Percentiles rank a stretch among this genome's conserved stretches.
These are phyloP conservation scores for Myxozyma neglecta DNA, from an alignment of 805 yeast species.

Conservation along the genomic window DNA sequence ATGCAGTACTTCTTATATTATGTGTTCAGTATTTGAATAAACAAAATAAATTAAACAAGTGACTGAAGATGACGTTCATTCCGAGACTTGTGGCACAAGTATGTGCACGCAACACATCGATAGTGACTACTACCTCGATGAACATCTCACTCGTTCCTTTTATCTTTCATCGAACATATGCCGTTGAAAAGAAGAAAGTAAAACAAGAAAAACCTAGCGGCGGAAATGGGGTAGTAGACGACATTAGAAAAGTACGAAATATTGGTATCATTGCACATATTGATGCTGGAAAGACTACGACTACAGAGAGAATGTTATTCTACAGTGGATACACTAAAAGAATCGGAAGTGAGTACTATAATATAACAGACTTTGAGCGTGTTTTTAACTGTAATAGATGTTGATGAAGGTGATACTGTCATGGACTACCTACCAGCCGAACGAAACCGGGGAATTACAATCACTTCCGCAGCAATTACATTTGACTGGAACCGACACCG, in stretches of 20 bases:
- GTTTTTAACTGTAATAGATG: slow-evolving; percentile 47
- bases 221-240: background rate
- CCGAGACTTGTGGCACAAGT: background rate
- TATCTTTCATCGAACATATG: slow-evolving; percentile 1
- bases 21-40: background rate
- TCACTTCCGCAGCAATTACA: slow-evolving; percentile 93
- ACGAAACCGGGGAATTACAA: slow-evolving; percentile 89
- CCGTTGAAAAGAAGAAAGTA: background rate
- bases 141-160: background rate
- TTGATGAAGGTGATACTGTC: slow-evolving; percentile 94
- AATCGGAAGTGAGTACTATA: slow-evolving; percentile 53
- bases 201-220: background rate
- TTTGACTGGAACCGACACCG: slow-evolving; percentile 77
- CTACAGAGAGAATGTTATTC: slow-evolving; percentile 93
- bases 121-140: background rate
- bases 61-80: background rate
- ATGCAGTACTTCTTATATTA: background rate
- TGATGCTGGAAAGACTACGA: slow-evolving; percentile 98
- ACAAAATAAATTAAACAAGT: background rate
- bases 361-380: background rate
- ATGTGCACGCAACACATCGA: background rate
- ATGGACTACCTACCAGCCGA: slow-evolving; percentile 91
- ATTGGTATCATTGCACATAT: slow-evolving; percentile 98
- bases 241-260: slow-evolving; percentile 50
- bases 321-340: slow-evolving; percentile 77